Evolutionary conservation across 306 rosid species (phyloP), one percentile per base, ranked within the genome.

Genomic region (Notholithocarpus densiflorus): DNA sequence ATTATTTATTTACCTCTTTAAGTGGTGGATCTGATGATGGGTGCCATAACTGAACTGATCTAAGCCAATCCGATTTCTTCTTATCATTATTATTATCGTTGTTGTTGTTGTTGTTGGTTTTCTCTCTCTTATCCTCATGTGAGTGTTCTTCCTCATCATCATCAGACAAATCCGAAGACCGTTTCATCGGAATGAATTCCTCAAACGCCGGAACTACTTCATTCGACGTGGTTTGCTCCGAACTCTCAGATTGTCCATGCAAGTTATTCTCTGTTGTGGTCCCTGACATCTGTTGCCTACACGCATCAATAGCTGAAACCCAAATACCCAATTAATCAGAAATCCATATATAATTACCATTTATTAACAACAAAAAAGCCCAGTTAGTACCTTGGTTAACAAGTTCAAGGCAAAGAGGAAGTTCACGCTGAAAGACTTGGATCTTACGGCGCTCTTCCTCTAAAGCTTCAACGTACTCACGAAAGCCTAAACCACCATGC

Each of bases 21-120:
- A 76, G 24, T 32, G 81, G 61, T 72, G 88, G 89, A 78, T 87
- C 89, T 69, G 91, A 79, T 56, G 82, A 56, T 71, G 89, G 87
- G 65, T 89, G 89, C 98, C 97, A 94, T 14, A 94, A 78, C 88
- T 91, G 97, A 79, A 88, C 97, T 4, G 98, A 94, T 88, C 91
- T 88, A 65, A 94, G 97, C 97, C 98, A 94, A 69, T 92, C 98
- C 0, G 93, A 81, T 83, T 91, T 90, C 29, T 68, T 90, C 64
- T 76, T 82, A 77, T 87, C 92, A 56, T 37, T 37, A 37, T 37
- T 37, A 37, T 37, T 37, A 37, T 37, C 9, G 2, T 37, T 34
- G 2, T 6, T 34, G 8, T 27, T 27, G 4, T 27, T 53, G 56
- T 24, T 77, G 40, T 37, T 32, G n/a, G 76, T 84, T 73, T 61